phyloP scores from a whole-genome alignment of 2,329 filamentous ascomycete genomes.

The Samsoniella hepiali region DNA sequence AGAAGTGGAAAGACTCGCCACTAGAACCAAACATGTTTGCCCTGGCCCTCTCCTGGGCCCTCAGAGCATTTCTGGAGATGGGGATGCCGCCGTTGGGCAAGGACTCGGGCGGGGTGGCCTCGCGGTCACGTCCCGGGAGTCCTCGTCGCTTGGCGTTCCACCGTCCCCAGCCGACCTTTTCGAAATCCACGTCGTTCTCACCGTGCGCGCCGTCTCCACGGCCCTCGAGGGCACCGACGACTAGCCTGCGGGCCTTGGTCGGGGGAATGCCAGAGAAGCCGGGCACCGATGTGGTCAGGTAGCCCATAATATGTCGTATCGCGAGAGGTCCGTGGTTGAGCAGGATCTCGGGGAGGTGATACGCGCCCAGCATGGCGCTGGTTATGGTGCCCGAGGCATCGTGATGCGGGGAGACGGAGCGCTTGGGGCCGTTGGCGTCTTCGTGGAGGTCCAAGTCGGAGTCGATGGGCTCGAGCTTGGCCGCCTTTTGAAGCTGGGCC shows the following conservation, averaged over 20 bases:
- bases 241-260: slow-evolving; percentile 83
- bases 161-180: slow-evolving; percentile 95
- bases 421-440: slow-evolving; percentile 30
- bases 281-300: slow-evolving; percentile 87
- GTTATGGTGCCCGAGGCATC: slow-evolving; percentile 84
- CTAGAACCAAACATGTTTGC: slow-evolving; percentile 55
- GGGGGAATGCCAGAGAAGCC: slow-evolving; percentile 87
- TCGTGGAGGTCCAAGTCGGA: slow-evolving; percentile 87
- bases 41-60: slow-evolving; percentile 47
- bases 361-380: slow-evolving; percentile 77
- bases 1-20: slow-evolving; percentile 71
- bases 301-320: slow-evolving; percentile 93
- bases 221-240: slow-evolving; percentile 88
- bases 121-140: slow-evolving; percentile 50
- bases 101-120: slow-evolving; percentile 38
- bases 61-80: slow-evolving; percentile 46
- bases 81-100: slow-evolving; percentile 51
- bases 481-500: slow-evolving; percentile 60
- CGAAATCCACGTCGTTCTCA: slow-evolving; percentile 74
- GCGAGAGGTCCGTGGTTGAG: slow-evolving; percentile 85
- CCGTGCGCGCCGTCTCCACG: slow-evolving; percentile 61
- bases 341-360: slow-evolving; percentile 87
- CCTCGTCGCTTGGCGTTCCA: slow-evolving; percentile 83
- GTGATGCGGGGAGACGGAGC: slow-evolving; percentile 47
- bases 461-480: slow-evolving; percentile 64